Base-by-base conservation (phyloP, 768 basidiomycete genomes). In the Pleurotus cornucopiae region DNA sequence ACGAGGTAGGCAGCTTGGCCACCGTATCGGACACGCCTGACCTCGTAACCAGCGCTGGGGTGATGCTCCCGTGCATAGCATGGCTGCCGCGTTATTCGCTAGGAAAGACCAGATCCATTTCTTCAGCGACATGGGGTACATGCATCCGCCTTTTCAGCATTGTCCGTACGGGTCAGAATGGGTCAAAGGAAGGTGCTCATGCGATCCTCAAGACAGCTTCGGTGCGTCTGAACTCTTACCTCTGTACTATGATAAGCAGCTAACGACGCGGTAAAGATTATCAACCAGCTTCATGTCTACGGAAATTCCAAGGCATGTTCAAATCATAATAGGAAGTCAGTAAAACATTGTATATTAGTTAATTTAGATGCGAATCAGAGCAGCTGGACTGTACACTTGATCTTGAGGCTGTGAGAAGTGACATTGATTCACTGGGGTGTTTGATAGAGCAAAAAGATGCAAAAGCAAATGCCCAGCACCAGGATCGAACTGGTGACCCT, bases 61-160 rank as follows among this genome's bases (percentile, higher is more conserved):
- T n/a, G 82, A 82, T 59, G 82, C 82, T 3, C 82, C 81, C 7
- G 81, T 84, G 5, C 82, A 83, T 62, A 76, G 75, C 21, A 81
- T 84, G 54, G 83, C 77, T 14, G 83, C 74, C 3, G 75, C 80
- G 0, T 67, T 85, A 9, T 80, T 83, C 39, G 78, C 84, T 3
- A 69, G 73, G 18, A 85, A 82, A 62, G 79, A 84, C n/a, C 84
- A 88, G 62, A 75, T 93, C 21, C 88, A 92, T 63, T 92, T 88
- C 69, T 94, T 94, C 67, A 70, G 75, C 48, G 88, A 94, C 61
- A 91, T 94, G 21, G 92, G 92, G 1, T 94, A 93, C 69, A 75
- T 82, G 55, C 91, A 93, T 60, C 79, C 84, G 40, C 86, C 88
- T 2, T 91, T 85, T 72, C 82, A 83, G 57, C 87, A 88, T 59